Base-by-base conservation (phyloP, 352 stramenopile genomes). In the Phytophthora rubi region DNA sequence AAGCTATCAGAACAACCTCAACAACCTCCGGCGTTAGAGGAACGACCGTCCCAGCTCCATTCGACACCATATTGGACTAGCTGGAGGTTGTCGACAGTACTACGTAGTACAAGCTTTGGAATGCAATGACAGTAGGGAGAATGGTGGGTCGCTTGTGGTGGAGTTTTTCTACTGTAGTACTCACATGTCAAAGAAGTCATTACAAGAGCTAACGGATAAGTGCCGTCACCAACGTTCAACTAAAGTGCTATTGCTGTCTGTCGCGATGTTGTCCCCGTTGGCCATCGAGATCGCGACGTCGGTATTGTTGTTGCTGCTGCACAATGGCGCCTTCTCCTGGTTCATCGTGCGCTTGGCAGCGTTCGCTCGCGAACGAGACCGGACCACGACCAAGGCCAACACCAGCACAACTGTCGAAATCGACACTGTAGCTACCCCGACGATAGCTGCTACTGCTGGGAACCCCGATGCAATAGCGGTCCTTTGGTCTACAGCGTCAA, bases 1-100 rank as follows among this genome's bases (percentile, higher is more conserved):
- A 74, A 13, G 76, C 65, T 45, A 79, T 71, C 5, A 86, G 68
- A 30, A 74, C 76, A 10, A 77, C 58, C 62, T 76, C 74, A 6
- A 62, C 58, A 12, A 48, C 70, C 18, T 73, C 42, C 28, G 44
- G 47, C 0, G 59, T 73, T 23, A 84, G 37, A 8, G 65, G 21
- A n/a, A 73, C 52, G 30, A 62, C 60, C 6, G 47, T 62, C 79
- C 79, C 84, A 16, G 59, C 39, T 6, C 35, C 58, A 23, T 35
- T n/a, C n/a, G 21, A 18, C 35, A 33, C 10, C 33, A 33, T 47
- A 4, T 42, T 42, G 35, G 26, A 4, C 5, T 16, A 10, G 0
- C 4, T 5, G 35, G 10, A 13, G 3, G 13, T 42, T 42, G 35
- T 42, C 10, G 35, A 42, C 35, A 42, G 35, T 0, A 42, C 18